phyloP scores from a whole-genome alignment of 1,284 basidiomycete species.

The Boletus holoroseus region DNA sequence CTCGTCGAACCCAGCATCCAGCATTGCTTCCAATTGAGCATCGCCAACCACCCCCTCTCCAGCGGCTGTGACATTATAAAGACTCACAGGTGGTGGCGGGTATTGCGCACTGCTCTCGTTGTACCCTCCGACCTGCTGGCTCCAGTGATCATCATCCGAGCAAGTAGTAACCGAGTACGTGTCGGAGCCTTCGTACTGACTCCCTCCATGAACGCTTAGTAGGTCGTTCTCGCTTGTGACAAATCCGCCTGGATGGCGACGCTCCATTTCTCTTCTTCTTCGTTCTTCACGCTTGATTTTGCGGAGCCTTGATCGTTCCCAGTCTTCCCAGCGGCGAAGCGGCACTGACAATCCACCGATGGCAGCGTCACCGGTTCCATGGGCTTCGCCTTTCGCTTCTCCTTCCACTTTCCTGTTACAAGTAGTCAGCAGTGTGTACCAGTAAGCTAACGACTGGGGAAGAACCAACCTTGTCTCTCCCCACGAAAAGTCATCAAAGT shows the following conservation, averaged over 20 bases:
- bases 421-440: constrained; percentile 13
- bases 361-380: constrained; percentile 62
- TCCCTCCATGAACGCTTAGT: constrained; percentile 53
- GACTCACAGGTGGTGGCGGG: constrained; percentile 76
- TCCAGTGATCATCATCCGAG: constrained; percentile 94
- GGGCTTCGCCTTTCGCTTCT: constrained; percentile 72
- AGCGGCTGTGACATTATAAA: constrained; percentile 42
- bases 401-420: constrained; percentile 83
- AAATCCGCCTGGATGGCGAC: constrained; percentile 64
- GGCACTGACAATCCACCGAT: constrained; percentile 67
- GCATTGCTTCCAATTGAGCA: constrained; percentile 81
- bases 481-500: constrained; percentile 99
- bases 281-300: constrained; percentile 89
- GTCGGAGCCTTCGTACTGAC: constrained; percentile 68
- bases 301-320: constrained; percentile 94
- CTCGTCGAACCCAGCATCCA: constrained; percentile 79
- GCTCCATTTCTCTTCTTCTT: constrained; percentile 74
- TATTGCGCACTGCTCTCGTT: constrained; percentile 78
- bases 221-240: constrained; percentile 55
- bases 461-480: constrained; percentile 83
- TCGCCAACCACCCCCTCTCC: constrained; percentile 54
- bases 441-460: constrained; percentile 12
- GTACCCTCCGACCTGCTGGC: constrained; percentile 78
- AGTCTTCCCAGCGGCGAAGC: constrained; percentile 96
- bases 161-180: constrained; percentile 72